Base-by-base conservation (phyloP, 2,329 filamentous ascomycete genomes). In the Sarocladium strictum region DNA sequence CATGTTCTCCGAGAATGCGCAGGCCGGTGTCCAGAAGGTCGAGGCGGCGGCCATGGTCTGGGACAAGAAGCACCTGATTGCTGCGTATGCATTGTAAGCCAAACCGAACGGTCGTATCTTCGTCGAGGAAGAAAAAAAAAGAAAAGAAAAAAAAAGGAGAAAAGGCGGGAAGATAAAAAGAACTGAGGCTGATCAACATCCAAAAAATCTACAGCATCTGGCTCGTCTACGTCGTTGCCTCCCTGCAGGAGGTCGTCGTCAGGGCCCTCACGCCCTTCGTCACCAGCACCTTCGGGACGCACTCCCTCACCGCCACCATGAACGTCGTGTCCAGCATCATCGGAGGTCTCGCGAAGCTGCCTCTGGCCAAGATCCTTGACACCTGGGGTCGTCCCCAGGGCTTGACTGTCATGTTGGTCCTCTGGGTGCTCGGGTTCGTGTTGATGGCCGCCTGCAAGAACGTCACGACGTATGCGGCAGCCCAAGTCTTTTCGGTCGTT, bases 381-480 rank as follows among this genome's bases (percentile, higher is more conserved):
- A 61, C 71, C 14, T 72, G 66, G 57, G 71, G 70, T 29, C 67
- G 71, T 24, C 60, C 67, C 0, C 64, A 72, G 56, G 68, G 67
- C 3, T 72, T 69, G 43, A 58, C 63, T 2, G 51, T 71, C 35
- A 64, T 62, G 49, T 57, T 71, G 12, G 47, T 61, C 55, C 65
- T 72, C 32, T 66, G 62, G 54, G 69, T 74, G 54, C 66, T 77
- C 52, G 69, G 72, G 7, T 54, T 83, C 57, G 72, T 81, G 50
- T 71, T 85, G 61, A 83, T 82, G 70, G 83, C 83, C n/a, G 70
- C 72, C 0, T 83, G 75, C 62, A 69, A 75, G 4, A 74, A 73
- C 45, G 69, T 82, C 21, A 67, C 74, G 33, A 76, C 74, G 1
- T 84, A 66, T 53, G 64, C 63, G 3, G 64, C 64, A 9, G 65